Percentiles rank a stretch among this genome's conserved stretches.
Conservation (phyloP, 2,329 filamentous ascomycete species). For the Neofusicoccum umdonicola region DNA sequence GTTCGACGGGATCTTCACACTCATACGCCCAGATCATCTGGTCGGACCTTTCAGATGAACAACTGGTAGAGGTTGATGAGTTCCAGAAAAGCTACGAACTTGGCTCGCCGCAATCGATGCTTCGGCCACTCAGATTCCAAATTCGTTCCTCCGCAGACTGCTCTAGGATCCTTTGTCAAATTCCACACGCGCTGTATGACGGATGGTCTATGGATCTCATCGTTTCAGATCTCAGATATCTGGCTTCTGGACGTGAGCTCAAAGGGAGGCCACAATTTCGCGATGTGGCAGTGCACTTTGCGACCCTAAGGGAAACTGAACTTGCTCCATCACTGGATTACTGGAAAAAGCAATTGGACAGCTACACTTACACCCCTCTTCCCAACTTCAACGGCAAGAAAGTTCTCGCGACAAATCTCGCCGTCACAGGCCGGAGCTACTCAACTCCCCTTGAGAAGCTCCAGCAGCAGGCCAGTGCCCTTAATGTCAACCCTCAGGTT, state of each 20-base stretch:
- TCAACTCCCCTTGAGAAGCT: conserved; percentile 21
- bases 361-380: conserved; percentile 53
- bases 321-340: conserved; percentile 54
- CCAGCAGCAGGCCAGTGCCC: conserved; percentile 35
- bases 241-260: conserved; percentile 43
- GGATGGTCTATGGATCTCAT: conserved; percentile 88
- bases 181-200: conserved; percentile 86
- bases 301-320: conserved; percentile 25
- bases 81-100: conserved; percentile 42
- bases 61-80: conserved; percentile 44
- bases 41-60: conserved; percentile 45
- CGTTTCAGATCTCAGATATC: conserved; percentile 60
- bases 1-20: conserved; percentile 40
- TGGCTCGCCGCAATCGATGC: conserved; percentile 39
- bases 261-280: conserved; percentile 58
- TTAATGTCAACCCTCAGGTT: conserved; percentile 62
- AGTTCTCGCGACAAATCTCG: conserved; percentile 16
- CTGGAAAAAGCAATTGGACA: conserved; percentile 67
- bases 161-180: conserved; percentile 45
- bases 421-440: not conserved
- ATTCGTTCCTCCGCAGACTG: conserved; percentile 35
- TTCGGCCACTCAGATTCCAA: conserved; percentile 64
- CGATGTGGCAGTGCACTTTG: conserved; percentile 55
- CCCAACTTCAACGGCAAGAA: conserved; percentile 56
- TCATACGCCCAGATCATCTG: conserved; percentile 65